Evolutionary conservation across 345 rosid genomes (phyloP).

Genomic region (Luvunga scandens): DNA sequence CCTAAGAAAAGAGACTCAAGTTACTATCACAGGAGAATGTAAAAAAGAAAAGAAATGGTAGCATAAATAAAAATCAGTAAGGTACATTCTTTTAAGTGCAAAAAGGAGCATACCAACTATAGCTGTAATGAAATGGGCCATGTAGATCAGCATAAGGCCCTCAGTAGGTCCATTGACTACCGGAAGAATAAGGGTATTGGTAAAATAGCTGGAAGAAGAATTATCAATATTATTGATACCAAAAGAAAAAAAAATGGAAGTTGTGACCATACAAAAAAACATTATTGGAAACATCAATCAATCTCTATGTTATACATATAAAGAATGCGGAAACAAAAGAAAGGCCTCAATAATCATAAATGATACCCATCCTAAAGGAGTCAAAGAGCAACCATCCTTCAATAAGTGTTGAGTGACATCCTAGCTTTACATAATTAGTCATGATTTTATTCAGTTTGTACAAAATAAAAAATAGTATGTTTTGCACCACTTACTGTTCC

Average conservation of each 20-base stretch:
- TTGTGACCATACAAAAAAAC: neutral
- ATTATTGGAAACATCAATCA: neutral
- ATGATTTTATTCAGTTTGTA: neutral
- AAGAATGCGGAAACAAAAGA: neutral
- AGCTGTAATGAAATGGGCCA: conserved; percentile 72
- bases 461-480: neutral
- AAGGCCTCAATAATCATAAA: neutral
- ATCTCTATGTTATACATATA: neutral
- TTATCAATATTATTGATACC: conserved; percentile 11
- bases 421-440: neutral
- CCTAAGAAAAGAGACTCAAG: conserved; percentile 40
- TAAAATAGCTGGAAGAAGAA: conserved; percentile 65
- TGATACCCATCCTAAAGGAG: neutral
- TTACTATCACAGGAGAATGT: conserved; percentile 11
- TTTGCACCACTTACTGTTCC: conserved; percentile 73
- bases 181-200: conserved; percentile 90
- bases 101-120: conserved; percentile 65
- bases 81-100: neutral
- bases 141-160: conserved; percentile 85
- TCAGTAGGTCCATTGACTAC: conserved; percentile 96
- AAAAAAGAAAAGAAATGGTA: neutral
- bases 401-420: neutral
- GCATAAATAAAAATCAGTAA: neutral
- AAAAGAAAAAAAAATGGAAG: neutral
- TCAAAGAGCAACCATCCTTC: conserved; percentile 6